phyloP scores from a whole-genome alignment of 305 asterid genomes.

The Fraxinus greggii region DNA sequence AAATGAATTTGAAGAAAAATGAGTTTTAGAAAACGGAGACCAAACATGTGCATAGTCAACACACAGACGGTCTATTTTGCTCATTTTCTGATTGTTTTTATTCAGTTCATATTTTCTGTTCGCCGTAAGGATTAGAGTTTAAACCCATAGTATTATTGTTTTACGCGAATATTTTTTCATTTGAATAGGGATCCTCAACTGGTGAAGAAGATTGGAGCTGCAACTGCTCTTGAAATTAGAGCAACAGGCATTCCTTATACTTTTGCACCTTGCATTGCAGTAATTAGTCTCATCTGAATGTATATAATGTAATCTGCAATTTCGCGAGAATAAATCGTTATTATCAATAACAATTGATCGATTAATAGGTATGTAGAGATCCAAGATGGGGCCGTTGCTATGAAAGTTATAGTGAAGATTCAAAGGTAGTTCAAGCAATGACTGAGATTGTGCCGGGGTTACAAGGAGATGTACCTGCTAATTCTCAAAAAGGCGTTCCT shows the following conservation, averaged over 20 bases:
- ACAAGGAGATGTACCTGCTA: not conserved
- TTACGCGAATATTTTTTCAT: not conserved
- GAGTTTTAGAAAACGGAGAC: not conserved
- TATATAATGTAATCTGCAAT: not conserved
- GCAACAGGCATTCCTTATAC: slow-evolving; percentile 11
- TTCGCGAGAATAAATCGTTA: not conserved
- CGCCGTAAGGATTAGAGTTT: not conserved
- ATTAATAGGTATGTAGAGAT: not conserved
- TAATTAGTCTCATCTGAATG: not conserved
- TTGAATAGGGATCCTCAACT: not conserved
- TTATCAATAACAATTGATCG: not conserved
- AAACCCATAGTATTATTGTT: not conserved
- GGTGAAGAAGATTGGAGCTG: slow-evolving; percentile 7
- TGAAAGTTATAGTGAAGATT: slow-evolving; percentile 1
- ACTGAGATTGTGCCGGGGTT: not conserved
- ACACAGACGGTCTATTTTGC: not conserved
- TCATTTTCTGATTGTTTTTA: not conserved
- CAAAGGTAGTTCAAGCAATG: not conserved
- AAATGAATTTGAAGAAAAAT: not conserved
- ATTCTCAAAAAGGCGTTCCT: not conserved
- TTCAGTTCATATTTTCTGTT: not conserved
- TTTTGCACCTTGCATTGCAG: slow-evolving; percentile 12
- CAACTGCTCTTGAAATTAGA: slow-evolving; percentile 1
- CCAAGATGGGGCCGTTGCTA: slow-evolving; percentile 13
- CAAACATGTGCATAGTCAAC: not conserved